Base-by-base conservation (phyloP, 768 basidiomycete genomes). In the Mrakia gelida region DNA sequence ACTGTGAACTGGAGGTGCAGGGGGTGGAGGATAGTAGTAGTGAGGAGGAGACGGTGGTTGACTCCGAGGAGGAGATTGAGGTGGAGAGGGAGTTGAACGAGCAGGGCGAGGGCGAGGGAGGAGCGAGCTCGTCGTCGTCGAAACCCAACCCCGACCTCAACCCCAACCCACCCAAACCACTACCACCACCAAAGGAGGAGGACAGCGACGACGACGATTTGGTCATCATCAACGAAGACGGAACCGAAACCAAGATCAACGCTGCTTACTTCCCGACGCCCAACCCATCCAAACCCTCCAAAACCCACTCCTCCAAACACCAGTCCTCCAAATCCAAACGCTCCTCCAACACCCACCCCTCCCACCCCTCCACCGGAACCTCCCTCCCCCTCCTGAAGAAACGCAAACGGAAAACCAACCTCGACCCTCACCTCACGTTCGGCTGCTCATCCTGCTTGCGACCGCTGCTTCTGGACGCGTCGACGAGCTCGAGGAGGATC, bases 1-100 rank as follows among this genome's bases (percentile, higher is more conserved):
- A 70, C 67, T 70, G 67, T 41, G 67, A 70, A 26, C 13, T 70
- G 21, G 67, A 70, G 38, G 67, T 70, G 67, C 38, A 70, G 21
- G 67, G 67, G 23, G 38, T 70, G 34, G 67, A 38, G 15, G 67
- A 70, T 70, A 41, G 34, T 21, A 21, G 34, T 68, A 18, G 7
- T 18, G 34, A 38, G 13, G 38, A n/a, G 26, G 65, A 70, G 38
- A 11, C 21, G 41, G 67, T 23, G 41, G 41, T 26, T 2, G 67
- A n/a, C n/a, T n/a, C n/a, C n/a, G n/a, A 43, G 26, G 41, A 7
- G 9, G 38, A 70, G 67, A 41, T 26, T n/a, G n/a, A n/a, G 65
- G 38, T 21, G 13, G 65, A 68, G 34, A 41, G 28, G 18, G 18
- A 21, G 28, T 32, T 38, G 45, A 63, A n/a, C 7, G 63, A 65